Base-by-base conservation (phyloP, 768 basidiomycete genomes). In the Suillus hirtellus region DNA sequence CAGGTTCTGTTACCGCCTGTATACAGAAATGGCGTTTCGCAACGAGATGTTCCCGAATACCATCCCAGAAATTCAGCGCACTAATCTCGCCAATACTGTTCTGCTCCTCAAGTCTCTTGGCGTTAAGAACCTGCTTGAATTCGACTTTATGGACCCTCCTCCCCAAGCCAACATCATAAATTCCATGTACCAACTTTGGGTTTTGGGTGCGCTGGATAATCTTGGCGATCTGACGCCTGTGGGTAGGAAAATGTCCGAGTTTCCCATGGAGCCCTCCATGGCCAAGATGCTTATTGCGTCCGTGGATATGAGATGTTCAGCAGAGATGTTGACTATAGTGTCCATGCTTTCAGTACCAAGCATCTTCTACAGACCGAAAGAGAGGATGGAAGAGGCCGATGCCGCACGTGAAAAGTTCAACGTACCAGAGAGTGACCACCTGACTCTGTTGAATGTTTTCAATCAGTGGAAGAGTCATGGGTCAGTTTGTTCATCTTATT, bases 61-160 rank as follows among this genome's bases (percentile, higher is more conserved):
- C 35, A 99, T 99, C 67, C 97, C 97, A 3, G 97, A 99, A 78
- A 99, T 99, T 61, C 97, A 99, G 75, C 83, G 97, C 53, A 99
- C 97, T 11, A 99, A 99, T 76, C 77, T 99, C 62, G 96, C 97
- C 21, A 99, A 99, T 71, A 99, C 96, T 0, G 97, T 99, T 0
- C 77, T 99, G 24, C 77, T 99, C 43, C 82, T 99, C 63, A 99
- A 99, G 74, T 96, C 96, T 3, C 82, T 99, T 6, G 96, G 97
- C 11, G 97, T 99, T 47, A 97, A 97, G 80, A 95, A 99, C 73
- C 77, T 98, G 47, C 83, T 99, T 24, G 96, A 99, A 76, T 99
- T 99, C 71, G 96, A 99, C 77, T 99, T 99, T 73, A 99, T 99
- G 97, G 97, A 99, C 74, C 97, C 97, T n/a, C 97, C 97, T 24